Conservation (phyloP, 768 basidiomycete species). For the Roridomyces roridus region DNA sequence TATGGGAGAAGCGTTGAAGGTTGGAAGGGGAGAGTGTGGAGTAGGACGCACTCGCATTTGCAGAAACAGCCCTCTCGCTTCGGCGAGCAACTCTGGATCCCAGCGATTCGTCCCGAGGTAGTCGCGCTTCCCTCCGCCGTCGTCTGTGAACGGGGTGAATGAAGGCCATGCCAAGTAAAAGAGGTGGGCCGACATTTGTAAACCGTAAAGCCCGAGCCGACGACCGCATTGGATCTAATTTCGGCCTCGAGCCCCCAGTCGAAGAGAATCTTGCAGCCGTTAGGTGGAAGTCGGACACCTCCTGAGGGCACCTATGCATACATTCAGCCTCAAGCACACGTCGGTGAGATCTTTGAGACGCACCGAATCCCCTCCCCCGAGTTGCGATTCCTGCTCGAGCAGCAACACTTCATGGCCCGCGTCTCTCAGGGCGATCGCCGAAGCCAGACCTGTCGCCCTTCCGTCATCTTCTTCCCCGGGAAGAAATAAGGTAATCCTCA, state of each 20-base stretch:
- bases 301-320: constrained; percentile 4
- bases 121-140: constrained; percentile 4
- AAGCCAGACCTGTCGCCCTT: constrained; percentile 6
- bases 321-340: neutral
- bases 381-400: constrained; percentile 5
- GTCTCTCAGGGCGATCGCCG: constrained; percentile 14
- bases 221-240: constrained; percentile 5
- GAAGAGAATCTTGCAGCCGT: constrained; percentile 22
- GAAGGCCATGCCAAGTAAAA: neutral
- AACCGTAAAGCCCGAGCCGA: constrained; percentile 10
- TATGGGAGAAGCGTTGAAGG: neutral
- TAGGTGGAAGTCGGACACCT: constrained; percentile 18
- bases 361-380: constrained; percentile 12
- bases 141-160: neutral
- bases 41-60: constrained; percentile 11
- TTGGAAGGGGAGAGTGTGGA: too few relatives aligned
- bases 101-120: constrained; percentile 12
- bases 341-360: neutral
- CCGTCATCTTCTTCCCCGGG: too few relatives aligned
- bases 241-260: constrained; percentile 22
- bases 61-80: constrained; percentile 17
- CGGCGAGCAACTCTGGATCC: constrained; percentile 14
- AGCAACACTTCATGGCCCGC: constrained; percentile 15
- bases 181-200: constrained; percentile 8
- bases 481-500: neutral